Evolutionary conservation across 225 moss, liverwort and hornwort species (phyloP).

Genomic region (Pseudoscleropodium purum): DNA sequence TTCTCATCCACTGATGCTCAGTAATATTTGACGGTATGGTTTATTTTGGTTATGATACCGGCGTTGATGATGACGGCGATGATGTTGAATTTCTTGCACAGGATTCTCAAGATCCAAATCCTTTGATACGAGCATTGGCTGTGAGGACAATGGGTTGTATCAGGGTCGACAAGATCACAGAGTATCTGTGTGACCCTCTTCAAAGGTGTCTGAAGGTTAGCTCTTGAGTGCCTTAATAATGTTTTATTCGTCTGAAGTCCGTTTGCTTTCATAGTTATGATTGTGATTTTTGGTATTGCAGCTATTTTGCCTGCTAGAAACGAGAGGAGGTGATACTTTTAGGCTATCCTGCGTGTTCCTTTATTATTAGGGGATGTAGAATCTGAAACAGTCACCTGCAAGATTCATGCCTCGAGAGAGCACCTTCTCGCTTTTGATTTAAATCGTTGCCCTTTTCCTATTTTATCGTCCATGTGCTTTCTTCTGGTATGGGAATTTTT

Average conservation of each 20-base stretch:
- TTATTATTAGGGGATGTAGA: not conserved
- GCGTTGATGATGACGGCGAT: not conserved
- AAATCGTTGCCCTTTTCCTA: not conserved
- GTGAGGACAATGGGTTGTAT: slow-evolving; percentile 99
- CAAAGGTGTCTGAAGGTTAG: slow-evolving; percentile 95
- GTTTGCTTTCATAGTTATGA: not conserved
- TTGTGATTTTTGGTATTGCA: not conserved
- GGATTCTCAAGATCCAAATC: slow-evolving; percentile 99
- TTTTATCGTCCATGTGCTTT: not conserved
- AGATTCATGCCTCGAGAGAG: not conserved
- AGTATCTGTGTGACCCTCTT: slow-evolving; percentile 92
- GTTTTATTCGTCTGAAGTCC: not conserved
- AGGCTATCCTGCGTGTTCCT: not conserved
- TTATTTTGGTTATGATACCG: not conserved
- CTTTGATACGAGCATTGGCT: slow-evolving; percentile 87
- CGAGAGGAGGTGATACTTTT: not conserved
- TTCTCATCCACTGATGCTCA: not conserved
- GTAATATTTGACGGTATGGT: not conserved
- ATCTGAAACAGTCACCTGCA: not conserved
- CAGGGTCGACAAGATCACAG: slow-evolving; percentile 97
- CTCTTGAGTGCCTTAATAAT: not conserved
- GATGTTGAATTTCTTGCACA: slow-evolving; percentile 8
- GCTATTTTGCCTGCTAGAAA: not conserved
- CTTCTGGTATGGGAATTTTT: not conserved
- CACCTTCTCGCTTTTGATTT: not conserved